Evolutionary conservation across 2,329 filamentous ascomycete genomes (phyloP), one percentile per base, ranked within the genome.

Genomic region (Tolypocladium cylindrosporum): DNA sequence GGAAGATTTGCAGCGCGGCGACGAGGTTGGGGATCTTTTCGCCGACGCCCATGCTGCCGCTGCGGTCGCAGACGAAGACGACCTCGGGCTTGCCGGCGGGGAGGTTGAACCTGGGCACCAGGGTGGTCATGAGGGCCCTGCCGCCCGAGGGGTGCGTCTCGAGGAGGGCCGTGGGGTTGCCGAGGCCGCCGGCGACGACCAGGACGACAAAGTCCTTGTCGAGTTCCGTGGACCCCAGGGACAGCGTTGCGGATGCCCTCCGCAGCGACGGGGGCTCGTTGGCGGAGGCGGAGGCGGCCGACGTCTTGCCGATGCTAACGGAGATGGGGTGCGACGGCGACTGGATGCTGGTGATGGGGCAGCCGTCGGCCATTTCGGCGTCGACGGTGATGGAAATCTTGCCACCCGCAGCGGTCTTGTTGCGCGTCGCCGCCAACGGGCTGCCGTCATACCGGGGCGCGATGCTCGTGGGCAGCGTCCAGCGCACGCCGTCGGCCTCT

Each of bases 51-150:
- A 88, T 88, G 59, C 85, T 88, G 0, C 86, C 87, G 58, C 85
- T 89, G 55, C 87, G 80, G 67, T 91, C 88, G 57, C 85, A 87
- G 5, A 91, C 73, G 62, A 91, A 90, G 21, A 91, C 81, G 27
- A 91, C 79, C 66, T 91, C 88, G 4, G 77, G 75, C 57, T 68
- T 71, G 10, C 78, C 74, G 0, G 77, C 67, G 0, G 83, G 81
- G 0, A 89, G 72, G n/a, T 76, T 75, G 70, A 90, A 89, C 61
- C 83, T 85, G 2, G 88, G 88, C 0, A 90, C 85, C 0, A 91
- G 73, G 0, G 87, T 89, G 0, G 81, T 74, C 86, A 91, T 89
- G 59, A 91, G 67, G 0, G 87, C 86, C 4, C 83, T 78, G 54
- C 88, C 84, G 57, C 82, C 76, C 0, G 79, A 79, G 0, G 86